A percentile compares a stretch with the other conserved stretches of the same genome.
Conservation (phyloP, 768 basidiomycete genomes). For the Boletus insuetus region DNA sequence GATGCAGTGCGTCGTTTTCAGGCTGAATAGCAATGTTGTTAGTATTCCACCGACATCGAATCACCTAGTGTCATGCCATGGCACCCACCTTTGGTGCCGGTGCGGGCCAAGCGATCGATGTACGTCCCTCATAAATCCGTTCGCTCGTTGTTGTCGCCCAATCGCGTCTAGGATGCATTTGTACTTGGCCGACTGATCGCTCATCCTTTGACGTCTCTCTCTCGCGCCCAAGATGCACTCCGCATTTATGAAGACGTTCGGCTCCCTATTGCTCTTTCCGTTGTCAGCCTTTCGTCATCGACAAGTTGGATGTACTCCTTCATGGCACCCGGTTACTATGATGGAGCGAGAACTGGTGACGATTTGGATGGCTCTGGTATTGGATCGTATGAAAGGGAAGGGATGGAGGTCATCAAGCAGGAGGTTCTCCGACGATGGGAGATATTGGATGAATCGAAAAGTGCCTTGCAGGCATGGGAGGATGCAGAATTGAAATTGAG, state of each 20-base stretch:
- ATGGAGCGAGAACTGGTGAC: slow-evolving; percentile 13
- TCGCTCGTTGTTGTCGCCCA: neutral
- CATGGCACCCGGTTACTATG: slow-evolving; percentile 17
- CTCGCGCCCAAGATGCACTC: slow-evolving; percentile 1
- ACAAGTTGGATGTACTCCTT: slow-evolving; percentile 20
- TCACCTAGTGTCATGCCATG: slow-evolving; percentile 25
- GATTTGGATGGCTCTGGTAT: slow-evolving; percentile 10
- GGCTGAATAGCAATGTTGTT: no score
- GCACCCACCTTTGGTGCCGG: slow-evolving; percentile 22
- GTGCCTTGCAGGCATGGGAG: slow-evolving; percentile 14
- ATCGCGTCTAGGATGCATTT: slow-evolving; percentile 12
- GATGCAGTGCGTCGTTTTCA: slow-evolving; percentile 40
- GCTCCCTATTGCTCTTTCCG: slow-evolving; percentile 10
- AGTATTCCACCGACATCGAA: no score
- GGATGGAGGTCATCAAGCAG: slow-evolving; percentile 13
- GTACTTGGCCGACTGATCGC: slow-evolving; percentile 24
- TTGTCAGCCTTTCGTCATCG: slow-evolving; percentile 17
- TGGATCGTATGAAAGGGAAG: slow-evolving; percentile 12
- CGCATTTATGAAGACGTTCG: slow-evolving; percentile 12
- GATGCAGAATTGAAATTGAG: slow-evolving; percentile 14
- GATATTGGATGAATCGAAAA: slow-evolving; percentile 7
- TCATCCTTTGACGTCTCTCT: slow-evolving; percentile 14
- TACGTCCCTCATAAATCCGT: neutral
- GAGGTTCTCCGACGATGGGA: slow-evolving; percentile 16
- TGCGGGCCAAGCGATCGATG: slow-evolving; percentile 28